phyloP scores from a whole-genome alignment of 805 yeast species.

The Candida anglica region DNA sequence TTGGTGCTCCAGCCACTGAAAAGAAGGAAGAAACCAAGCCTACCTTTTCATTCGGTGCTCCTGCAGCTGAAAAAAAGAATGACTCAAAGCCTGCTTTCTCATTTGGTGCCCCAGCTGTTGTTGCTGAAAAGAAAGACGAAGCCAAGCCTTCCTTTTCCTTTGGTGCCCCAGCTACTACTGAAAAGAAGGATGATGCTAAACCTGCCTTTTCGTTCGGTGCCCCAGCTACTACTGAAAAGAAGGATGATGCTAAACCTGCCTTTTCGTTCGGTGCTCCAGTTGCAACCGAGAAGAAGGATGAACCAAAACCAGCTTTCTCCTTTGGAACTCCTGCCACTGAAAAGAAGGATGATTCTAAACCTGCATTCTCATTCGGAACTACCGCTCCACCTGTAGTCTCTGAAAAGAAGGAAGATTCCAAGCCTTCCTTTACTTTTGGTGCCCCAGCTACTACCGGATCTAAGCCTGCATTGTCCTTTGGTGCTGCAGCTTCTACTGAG shows the following conservation, averaged over 20 bases:
- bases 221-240: not conserved
- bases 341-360: constrained; percentile 12
- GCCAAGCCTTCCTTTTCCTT: constrained; percentile 1
- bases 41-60: constrained; percentile 13
- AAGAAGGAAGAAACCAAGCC: constrained; percentile 4
- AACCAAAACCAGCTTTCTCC: constrained; percentile 16
- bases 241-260: constrained; percentile 10
- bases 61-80: constrained; percentile 32
- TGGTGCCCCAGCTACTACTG: constrained; percentile 2
- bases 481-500: constrained; percentile 4
- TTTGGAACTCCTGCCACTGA: constrained; percentile 13
- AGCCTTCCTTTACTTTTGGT: constrained; percentile 23
- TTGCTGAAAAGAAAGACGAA: constrained; percentile 3
- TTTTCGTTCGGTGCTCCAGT: constrained; percentile 21
- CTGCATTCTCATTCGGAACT: constrained; percentile 21
- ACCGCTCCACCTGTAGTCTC: not conserved
- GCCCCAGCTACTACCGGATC: constrained; percentile 6
- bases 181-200: constrained; percentile 1
- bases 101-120: constrained; percentile 6
- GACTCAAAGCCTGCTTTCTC: constrained; percentile 14
- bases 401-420: too few species aligned
- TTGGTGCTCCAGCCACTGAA: constrained; percentile 3
- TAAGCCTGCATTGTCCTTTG: constrained; percentile 9
- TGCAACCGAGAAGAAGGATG: constrained; percentile 22
- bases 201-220: constrained; percentile 7